Conservation (phyloP, 768 basidiomycete species). For the Obba rivulosa region DNA sequence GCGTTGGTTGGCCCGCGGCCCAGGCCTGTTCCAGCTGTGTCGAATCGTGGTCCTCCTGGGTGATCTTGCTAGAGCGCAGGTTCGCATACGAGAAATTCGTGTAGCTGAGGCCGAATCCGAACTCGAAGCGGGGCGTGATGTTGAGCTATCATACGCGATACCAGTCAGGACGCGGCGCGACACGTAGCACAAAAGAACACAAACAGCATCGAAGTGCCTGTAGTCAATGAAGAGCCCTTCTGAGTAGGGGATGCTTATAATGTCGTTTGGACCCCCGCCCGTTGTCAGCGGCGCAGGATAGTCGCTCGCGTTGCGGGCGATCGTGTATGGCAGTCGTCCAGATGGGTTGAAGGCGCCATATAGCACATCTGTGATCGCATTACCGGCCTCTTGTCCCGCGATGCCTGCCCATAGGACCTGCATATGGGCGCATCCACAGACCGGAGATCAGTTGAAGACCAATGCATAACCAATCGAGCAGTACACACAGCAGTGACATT, state of each 20-base stretch:
- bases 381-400: conserved; percentile 71
- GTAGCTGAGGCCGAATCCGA: conserved; percentile 86
- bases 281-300: conserved; percentile 39
- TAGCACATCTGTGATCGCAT: conserved; percentile 69
- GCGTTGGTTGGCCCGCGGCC: conserved; percentile 12
- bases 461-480: not conserved
- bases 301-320: conserved; percentile 53
- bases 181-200: not conserved
- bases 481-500: conserved; percentile 49
- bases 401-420: conserved; percentile 15
- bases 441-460: not conserved
- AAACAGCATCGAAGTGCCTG: conserved; percentile 33
- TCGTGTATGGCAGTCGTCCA: conserved; percentile 67
- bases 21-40: conserved; percentile 12
- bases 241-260: conserved; percentile 52
- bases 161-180: too few relatives aligned
- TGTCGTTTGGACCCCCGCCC: conserved; percentile 22
- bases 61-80: conserved; percentile 43
- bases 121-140: conserved; percentile 77
- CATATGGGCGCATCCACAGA: conserved; percentile 17
- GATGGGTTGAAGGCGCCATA: conserved; percentile 74
- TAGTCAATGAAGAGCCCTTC: conserved; percentile 41
- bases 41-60: conserved; percentile 26
- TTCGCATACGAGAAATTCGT: conserved; percentile 69
- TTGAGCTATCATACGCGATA: conserved; percentile 35